Evolutionary conservation across 306 rosid species (phyloP).

Genomic region (Corylus americana): DNA sequence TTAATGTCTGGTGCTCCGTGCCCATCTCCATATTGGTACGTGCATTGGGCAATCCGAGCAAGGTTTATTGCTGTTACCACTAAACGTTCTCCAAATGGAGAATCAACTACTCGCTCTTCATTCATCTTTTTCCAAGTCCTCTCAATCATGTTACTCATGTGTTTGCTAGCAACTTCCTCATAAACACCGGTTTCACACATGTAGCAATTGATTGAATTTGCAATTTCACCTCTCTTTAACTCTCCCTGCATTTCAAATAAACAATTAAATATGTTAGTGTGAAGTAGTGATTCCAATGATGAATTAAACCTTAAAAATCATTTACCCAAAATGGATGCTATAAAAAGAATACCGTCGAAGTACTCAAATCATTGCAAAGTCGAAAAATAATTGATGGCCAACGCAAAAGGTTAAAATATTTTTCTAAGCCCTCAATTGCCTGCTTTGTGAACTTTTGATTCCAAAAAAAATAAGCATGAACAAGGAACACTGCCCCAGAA

Average conservation of each 20-base stretch:
- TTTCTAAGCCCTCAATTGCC: slow-evolving; percentile 33
- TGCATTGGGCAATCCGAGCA: slow-evolving; percentile 51
- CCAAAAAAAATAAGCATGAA: slow-evolving; percentile 40
- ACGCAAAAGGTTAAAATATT: slow-evolving; percentile 30
- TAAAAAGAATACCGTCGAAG: slow-evolving; percentile 37
- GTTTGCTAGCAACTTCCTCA: slow-evolving; percentile 30
- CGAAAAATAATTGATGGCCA: slow-evolving; percentile 52
- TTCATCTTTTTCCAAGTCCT: slow-evolving; percentile 55
- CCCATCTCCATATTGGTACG: slow-evolving; percentile 57
- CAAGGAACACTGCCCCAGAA: slow-evolving; percentile 37
- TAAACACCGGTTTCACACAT: slow-evolving; percentile 29
- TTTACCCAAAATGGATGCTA: too few relatives aligned
- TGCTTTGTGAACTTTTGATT: slow-evolving; percentile 36
- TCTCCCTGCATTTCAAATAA: slow-evolving; percentile 38
- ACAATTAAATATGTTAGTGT: too few relatives aligned
- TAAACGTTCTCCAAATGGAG: slow-evolving; percentile 40
- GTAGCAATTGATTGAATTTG: slow-evolving; percentile 41
- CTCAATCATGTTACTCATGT: slow-evolving; percentile 25
- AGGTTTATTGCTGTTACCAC: slow-evolving; percentile 40
- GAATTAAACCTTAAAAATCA: too few relatives aligned
- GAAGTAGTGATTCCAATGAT: too few relatives aligned
- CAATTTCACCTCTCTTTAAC: slow-evolving; percentile 54
- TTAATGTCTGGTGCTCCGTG: slow-evolving; percentile 44
- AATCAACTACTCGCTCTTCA: slow-evolving; percentile 24
- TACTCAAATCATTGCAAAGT: slow-evolving; percentile 59